Base-by-base conservation (phyloP, 768 basidiomycete species). In the Antrodiella citrinella region DNA sequence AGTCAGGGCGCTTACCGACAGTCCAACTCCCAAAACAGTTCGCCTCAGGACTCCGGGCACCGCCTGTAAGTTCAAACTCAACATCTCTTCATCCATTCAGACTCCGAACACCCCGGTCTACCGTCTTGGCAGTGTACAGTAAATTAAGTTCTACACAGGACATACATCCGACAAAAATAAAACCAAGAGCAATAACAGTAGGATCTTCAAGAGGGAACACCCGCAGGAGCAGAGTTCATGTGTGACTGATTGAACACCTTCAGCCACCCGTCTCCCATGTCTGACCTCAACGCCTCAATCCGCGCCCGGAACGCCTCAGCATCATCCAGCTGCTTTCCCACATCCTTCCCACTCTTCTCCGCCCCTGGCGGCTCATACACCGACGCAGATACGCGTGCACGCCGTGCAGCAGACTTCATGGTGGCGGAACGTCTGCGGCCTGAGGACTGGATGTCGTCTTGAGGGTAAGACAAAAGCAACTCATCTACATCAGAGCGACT, bases 241-340 rank as follows among this genome's bases (percentile, higher is more conserved):
- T 74, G 74, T 26, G 80, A 81, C 69, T 87, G 84, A 52, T 80
- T 86, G 59, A 86, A 82, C 26, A 92, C 88, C 65, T 85, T 86
- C 60, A 94, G 60, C 90, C 89, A 94, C 9, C 82, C 81, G 20
- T 93, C 91, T 2, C 91, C 91, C 75, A 93, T 91, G 59, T 94
- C 91, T 52, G 80, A 75, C 64, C 88, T 82, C 63, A 94, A 59
- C 15, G 83, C 83, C 70, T 93, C 91, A 46, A 94, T 85, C 58
- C 75, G 75, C 50, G 78, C 77, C 44, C 91, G 75, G 64, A 86
- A 90, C 41, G 81, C 75, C 51, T 90, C 90, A 21, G 76, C 85
- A 54, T 78, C 74, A 56, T 70, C 59, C 51, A 76, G 63, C 59
- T 72, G 69, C 58, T 30, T 63, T 62, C 42, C 56, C 54, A 48